Conservation (phyloP, 2,329 filamentous ascomycete species). For the Juglanconis oblonga region DNA sequence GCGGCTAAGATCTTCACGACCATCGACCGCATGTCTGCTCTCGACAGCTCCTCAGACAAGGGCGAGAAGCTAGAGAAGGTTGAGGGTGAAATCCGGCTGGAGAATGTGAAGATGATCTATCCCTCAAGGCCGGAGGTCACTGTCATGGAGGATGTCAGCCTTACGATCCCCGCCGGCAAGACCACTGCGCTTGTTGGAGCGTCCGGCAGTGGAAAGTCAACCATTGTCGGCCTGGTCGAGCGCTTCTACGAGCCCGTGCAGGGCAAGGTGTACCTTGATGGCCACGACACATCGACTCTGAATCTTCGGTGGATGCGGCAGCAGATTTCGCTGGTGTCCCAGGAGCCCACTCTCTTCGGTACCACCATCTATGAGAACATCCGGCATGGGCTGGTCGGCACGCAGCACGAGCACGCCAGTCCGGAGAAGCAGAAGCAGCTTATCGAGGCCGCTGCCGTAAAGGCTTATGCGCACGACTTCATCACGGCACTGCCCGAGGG, state of each 20-base stretch:
- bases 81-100: conserved; percentile 75
- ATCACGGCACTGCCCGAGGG: conserved; percentile 77
- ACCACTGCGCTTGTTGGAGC: conserved; percentile 91
- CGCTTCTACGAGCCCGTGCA: conserved; percentile 89
- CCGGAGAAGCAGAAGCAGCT: conserved; percentile 68
- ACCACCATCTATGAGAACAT: conserved; percentile 91
- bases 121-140: conserved; percentile 87
- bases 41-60: conserved; percentile 69
- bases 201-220: conserved; percentile 92
- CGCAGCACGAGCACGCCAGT: conserved; percentile 64
- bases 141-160: conserved; percentile 79
- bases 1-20: conserved; percentile 91
- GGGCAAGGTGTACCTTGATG: conserved; percentile 77
- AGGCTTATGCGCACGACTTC: conserved; percentile 94
- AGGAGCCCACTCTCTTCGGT: conserved; percentile 88
- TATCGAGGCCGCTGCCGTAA: conserved; percentile 78
- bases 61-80: conserved; percentile 74
- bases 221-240: conserved; percentile 88
- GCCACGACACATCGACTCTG: conserved; percentile 72
- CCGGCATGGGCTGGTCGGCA: conserved; percentile 84
- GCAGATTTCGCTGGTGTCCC: conserved; percentile 87
- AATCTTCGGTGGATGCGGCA: conserved; percentile 90
- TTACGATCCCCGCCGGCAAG: conserved; percentile 82
- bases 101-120: conserved; percentile 87
- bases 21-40: conserved; percentile 81